Evolutionary conservation across 2,329 filamentous ascomycete species (phyloP).

Genomic region (Alternaria alternata): DNA sequence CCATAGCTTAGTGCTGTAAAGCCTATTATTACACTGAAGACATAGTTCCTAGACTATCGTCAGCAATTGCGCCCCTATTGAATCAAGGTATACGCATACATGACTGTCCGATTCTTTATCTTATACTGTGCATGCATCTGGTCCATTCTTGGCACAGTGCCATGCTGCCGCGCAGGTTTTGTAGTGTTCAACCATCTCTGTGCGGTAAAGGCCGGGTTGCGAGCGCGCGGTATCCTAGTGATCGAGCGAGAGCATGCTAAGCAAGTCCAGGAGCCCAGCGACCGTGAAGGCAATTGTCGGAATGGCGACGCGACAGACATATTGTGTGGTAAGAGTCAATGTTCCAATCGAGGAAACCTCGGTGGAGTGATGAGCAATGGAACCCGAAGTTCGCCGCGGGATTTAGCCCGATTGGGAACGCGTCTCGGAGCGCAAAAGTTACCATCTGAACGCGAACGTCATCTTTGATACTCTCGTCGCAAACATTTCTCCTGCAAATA

Average conservation of each 20-base stretch:
- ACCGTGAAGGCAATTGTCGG: constrained; percentile 26
- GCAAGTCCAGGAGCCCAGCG: constrained; percentile 49
- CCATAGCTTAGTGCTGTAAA: constrained; percentile 83
- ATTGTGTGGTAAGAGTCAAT: constrained; percentile 16
- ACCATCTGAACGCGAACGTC: constrained; percentile 3
- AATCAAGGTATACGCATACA: constrained; percentile 54
- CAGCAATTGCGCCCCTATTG: background rate
- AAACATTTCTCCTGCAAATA: background rate
- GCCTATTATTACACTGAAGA: constrained; percentile 77
- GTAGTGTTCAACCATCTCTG: constrained; percentile 47
- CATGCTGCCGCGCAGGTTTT: constrained; percentile 36
- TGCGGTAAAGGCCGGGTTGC: constrained; percentile 26
- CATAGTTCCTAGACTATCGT: constrained; percentile 67
- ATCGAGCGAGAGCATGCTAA: constrained; percentile 46
- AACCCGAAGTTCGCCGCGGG: constrained; percentile 34
- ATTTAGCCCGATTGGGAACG: constrained; percentile 38
- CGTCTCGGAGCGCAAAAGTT: constrained; percentile 19
- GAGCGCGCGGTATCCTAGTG: constrained; percentile 23
- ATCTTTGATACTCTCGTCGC: constrained; percentile 3
- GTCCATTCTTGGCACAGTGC: constrained; percentile 66
- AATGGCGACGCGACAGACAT: constrained; percentile 42
- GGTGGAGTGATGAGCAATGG: constrained; percentile 37
- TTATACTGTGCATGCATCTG: constrained; percentile 70
- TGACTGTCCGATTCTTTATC: constrained; percentile 71
- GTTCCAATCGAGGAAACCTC: constrained; percentile 7